Evolutionary conservation across 768 basidiomycete species (phyloP).

Genomic region (Hygrophorus pudorinus): DNA sequence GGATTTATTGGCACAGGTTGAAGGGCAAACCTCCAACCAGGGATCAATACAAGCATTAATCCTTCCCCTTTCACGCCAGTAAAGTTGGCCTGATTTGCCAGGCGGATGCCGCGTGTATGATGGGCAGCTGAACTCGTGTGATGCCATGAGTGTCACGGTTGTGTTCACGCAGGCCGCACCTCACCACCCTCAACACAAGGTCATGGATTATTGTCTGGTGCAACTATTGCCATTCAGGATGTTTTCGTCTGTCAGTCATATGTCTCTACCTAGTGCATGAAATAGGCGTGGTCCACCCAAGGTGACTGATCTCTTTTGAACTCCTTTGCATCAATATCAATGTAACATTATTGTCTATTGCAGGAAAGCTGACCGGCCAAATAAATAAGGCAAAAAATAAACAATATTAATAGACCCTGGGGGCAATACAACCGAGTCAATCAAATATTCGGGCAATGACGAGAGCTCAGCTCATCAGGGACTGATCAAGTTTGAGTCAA

Average conservation of each 20-base stretch:
- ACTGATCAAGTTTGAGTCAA: too few relatives aligned
- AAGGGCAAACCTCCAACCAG: neutral
- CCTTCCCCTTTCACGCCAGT: neutral
- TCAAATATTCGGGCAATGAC: too few relatives aligned
- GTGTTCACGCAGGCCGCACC: slow-evolving; percentile 17
- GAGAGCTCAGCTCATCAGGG: too few relatives aligned
- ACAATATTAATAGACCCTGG: too few relatives aligned
- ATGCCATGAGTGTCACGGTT: slow-evolving; percentile 11
- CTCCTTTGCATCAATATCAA: neutral
- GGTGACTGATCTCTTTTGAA: slow-evolving; percentile 10
- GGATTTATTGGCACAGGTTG: neutral
- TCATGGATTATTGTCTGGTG: slow-evolving; percentile 3
- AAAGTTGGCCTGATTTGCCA: slow-evolving; percentile 9
- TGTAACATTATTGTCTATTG: slow-evolving; percentile 21
- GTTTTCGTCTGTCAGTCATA: slow-evolving; percentile 16
- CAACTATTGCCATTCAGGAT: slow-evolving; percentile 12
- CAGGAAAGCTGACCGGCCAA: too few relatives aligned
- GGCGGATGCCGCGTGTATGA: slow-evolving; percentile 27
- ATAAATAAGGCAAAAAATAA: too few relatives aligned
- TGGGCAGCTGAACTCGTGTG: slow-evolving; percentile 23
- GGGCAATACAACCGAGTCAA: too few relatives aligned
- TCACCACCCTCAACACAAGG: slow-evolving; percentile 12
- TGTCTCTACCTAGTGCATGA: slow-evolving; percentile 12
- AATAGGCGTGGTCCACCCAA: slow-evolving; percentile 14
- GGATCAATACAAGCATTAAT: neutral